A percentile compares a stretch with the other conserved stretches of the same genome.
These are phyloP conservation scores for Fraxinus velutina DNA, from an alignment of 305 asterid genomes.

Conservation along the genomic window DNA sequence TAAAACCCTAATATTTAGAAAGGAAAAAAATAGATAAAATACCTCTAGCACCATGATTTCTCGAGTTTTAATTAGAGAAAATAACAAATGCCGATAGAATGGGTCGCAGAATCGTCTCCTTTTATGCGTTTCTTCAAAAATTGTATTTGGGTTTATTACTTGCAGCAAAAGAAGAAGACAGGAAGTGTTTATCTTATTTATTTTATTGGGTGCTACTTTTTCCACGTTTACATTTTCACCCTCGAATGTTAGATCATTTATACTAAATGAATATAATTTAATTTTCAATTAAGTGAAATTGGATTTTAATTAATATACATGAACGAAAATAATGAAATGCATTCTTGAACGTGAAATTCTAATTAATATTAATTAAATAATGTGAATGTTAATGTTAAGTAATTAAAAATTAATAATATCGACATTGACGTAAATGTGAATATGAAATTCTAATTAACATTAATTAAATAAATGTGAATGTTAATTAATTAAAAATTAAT, in stretches of 20 bases:
- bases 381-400: no score
- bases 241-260: not conserved
- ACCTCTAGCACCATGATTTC: constrained; percentile 45
- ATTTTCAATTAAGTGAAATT: no score
- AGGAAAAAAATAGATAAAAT: constrained; percentile 10
- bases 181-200: not conserved
- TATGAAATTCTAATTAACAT: no score
- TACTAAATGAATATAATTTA: no score
- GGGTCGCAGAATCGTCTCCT: not conserved
- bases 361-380: no score
- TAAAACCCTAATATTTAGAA: constrained; percentile 16
- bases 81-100: not conserved
- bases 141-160: constrained; percentile 11
- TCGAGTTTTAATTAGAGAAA: not conserved
- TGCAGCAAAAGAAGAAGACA: not conserved
- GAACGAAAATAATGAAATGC: no score
- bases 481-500: no score
- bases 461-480: no score
- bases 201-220: not conserved
- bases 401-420: no score
- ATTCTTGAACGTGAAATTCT: no score
- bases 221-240: not conserved
- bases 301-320: no score
- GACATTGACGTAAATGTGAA: no score
- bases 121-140: not conserved